Percentiles rank a stretch among this genome's conserved stretches.
phyloP scores from a whole-genome alignment of 495 filamentous ascomycete genomes.

The Penicillium verhagenii region DNA sequence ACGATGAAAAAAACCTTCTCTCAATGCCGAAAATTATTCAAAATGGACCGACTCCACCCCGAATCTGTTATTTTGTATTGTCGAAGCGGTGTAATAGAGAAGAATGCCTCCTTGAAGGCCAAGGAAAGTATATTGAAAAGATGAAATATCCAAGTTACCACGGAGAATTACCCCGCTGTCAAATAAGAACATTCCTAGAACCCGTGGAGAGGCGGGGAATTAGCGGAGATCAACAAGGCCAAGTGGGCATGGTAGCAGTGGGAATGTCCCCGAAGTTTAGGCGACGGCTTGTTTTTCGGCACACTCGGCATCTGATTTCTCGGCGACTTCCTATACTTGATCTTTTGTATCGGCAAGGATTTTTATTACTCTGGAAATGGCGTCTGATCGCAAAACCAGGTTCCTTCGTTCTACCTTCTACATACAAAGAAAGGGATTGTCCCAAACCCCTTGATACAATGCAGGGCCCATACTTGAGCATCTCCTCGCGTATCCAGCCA shows the following conservation, averaged over 20 bases:
- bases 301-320: not conserved
- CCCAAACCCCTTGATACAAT: not conserved
- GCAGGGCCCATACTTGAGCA: not conserved
- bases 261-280: conserved; percentile 16
- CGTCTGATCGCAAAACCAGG: not conserved
- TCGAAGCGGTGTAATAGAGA: too few species aligned
- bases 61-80: too few species aligned
- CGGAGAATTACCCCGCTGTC: not conserved
- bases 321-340: not conserved
- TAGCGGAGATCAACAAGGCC: not conserved
- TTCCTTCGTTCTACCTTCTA: too few species aligned
- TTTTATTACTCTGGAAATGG: too few species aligned
- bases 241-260: conserved; percentile 4
- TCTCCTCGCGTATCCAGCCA: conserved; percentile 9
- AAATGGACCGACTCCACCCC: not conserved
- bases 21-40: not conserved
- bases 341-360: not conserved
- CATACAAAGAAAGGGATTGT: not conserved
- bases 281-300: not conserved
- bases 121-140: too few species aligned
- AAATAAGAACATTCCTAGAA: conserved; percentile 3
- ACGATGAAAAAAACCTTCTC: too few species aligned
- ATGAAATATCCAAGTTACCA: too few species aligned
- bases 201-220: not conserved
- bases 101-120: too few species aligned